Evolutionary conservation across 169 alveolate genomes (phyloP).

Genomic region (Eimeria maxima): DNA sequence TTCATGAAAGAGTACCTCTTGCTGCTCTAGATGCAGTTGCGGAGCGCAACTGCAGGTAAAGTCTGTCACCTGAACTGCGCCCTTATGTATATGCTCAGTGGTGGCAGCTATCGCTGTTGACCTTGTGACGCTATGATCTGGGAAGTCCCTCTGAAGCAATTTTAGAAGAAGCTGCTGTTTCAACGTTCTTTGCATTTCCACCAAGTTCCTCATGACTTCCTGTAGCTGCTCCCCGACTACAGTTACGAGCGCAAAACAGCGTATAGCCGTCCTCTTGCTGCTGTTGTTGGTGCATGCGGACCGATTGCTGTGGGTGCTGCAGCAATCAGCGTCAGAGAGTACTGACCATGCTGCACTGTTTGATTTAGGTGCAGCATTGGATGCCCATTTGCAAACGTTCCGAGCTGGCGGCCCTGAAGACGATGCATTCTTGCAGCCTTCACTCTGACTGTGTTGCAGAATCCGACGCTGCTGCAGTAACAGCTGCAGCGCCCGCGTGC

Average conservation of each 20-base stretch:
- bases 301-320: constrained; percentile 47
- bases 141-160: constrained; percentile 58
- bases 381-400: background rate
- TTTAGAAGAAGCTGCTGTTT: constrained; percentile 17
- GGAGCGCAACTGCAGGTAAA: constrained; percentile 49
- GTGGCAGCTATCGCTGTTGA: background rate
- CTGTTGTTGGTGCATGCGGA: constrained; percentile 55
- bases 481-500: constrained; percentile 59
- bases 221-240: constrained; percentile 40
- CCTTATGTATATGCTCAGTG: background rate
- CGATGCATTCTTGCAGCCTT: background rate
- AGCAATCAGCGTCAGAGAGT: constrained; percentile 15
- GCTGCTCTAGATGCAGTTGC: constrained; percentile 65
- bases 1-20: constrained; percentile 49
- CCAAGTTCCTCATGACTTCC: background rate
- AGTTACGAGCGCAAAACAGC: constrained; percentile 30
- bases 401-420: background rate
- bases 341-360: background rate
- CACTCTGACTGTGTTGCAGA: constrained; percentile 5
- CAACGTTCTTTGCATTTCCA: background rate
- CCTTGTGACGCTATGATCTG: constrained; percentile 3
- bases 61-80: background rate
- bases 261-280: background rate
- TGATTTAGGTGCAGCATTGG: background rate
- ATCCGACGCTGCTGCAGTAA: constrained; percentile 46